These are phyloP conservation scores for Solanum piurae DNA, from an alignment of 257 asterid genomes.

Conservation along the genomic window DNA sequence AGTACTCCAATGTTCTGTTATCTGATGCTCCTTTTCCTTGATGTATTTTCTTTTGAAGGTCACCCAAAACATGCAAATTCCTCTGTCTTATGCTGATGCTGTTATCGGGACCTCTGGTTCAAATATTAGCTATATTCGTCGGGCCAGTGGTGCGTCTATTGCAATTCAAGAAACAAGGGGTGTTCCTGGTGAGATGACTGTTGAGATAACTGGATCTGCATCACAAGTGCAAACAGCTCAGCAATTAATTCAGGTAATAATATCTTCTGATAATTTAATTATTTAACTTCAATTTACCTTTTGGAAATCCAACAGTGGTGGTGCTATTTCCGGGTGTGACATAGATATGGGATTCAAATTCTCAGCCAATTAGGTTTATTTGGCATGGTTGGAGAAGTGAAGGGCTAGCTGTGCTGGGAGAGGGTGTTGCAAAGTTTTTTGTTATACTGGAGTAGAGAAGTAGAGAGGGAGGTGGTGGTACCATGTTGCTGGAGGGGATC, in stretches of 20 bases:
- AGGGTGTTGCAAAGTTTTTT: background rate
- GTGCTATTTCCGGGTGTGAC: background rate
- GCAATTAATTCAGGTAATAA: conserved; percentile 73
- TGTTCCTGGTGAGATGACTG: conserved; percentile 86
- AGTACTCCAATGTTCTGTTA: background rate
- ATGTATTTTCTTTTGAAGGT: conserved; percentile 24
- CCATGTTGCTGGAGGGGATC: background rate
- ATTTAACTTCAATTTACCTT: background rate
- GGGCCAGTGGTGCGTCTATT: conserved; percentile 84
- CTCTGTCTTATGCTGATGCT: conserved; percentile 71
- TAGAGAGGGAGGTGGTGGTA: background rate
- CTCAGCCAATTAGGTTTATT: background rate
- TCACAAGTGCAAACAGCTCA: conserved; percentile 84
- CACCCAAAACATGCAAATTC: conserved; percentile 77
- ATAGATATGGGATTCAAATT: background rate
- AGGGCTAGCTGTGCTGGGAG: background rate
- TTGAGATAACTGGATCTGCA: conserved; percentile 81
- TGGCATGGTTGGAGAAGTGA: background rate
- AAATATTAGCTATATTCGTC: conserved; percentile 82
- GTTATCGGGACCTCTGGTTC: conserved; percentile 82
- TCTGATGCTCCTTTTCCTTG: background rate
- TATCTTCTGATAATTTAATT: background rate
- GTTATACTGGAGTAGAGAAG: background rate
- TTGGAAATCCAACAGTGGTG: background rate
- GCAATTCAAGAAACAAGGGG: conserved; percentile 83